A percentile compares a stretch with the other conserved stretches of the same genome.
phyloP scores from a whole-genome alignment of 2,329 filamentous ascomycete genomes.

The Botrytis galanthina region DNA sequence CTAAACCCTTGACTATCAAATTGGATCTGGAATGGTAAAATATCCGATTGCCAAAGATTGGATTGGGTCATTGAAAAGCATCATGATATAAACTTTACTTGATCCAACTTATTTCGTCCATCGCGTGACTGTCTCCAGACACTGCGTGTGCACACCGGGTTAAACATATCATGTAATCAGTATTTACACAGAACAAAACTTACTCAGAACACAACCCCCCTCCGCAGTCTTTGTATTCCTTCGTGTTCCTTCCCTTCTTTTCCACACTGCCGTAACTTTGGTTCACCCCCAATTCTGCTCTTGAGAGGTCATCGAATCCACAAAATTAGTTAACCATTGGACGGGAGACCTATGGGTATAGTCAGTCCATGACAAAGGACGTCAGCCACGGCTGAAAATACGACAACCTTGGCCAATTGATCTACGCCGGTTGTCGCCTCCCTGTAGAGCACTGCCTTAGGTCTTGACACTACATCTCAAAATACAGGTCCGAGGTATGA shows the following conservation, averaged over 20 bases:
- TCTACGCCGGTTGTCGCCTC: neutral
- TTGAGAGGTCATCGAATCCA: neutral
- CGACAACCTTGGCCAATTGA: slow-evolving; percentile 14
- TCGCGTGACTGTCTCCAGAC: neutral
- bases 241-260: neutral
- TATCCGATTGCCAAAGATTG: neutral
- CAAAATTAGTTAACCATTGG: neutral
- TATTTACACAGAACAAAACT: neutral
- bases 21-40: too few species aligned
- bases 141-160: neutral
- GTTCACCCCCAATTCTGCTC: neutral
- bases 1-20: neutral
- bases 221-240: too few species aligned
- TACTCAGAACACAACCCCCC: neutral
- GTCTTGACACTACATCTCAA: neutral
- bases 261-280: neutral
- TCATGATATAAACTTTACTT: neutral
- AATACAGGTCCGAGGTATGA: slow-evolving; percentile 11
- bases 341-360: neutral
- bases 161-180: neutral
- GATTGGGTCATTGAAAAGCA: neutral
- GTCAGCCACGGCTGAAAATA: slow-evolving; percentile 18
- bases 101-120: neutral
- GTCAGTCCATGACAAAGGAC: slow-evolving; percentile 9
- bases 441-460: slow-evolving; percentile 8